Base-by-base conservation (phyloP, 1,284 basidiomycete genomes). In the Puccinia coronata region DNA sequence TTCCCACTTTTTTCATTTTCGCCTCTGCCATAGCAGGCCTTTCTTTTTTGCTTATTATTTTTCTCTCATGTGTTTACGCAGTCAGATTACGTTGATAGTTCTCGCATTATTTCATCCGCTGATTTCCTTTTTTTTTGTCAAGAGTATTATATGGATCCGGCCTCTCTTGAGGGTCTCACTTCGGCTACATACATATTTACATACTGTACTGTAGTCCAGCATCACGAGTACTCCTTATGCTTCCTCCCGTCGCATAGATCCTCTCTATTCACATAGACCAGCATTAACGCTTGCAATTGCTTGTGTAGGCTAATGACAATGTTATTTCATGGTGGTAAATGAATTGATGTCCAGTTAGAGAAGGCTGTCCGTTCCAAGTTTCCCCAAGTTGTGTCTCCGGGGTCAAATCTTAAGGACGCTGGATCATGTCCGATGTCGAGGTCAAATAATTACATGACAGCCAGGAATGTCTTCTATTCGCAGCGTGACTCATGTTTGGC, bases 41-140 rank as follows among this genome's bases (percentile, higher is more conserved):
- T 39, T 9, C 39, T 39, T 36, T 20, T 5, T 47, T 18, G 43
- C 43, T 47, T 63, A 63, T 12, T 41, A n/a, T n/a, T n/a, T n/a
- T n/a, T n/a, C n/a, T 23, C 16, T 39, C 20, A 4, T 63, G 61
- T 63, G 36, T 63, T 63, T 39, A 63, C 61, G 61, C 61, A 63
- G 34, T 63, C 61, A 63, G 36, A 16, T 39, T n/a, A n/a, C n/a
- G n/a, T n/a, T 39, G 31, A 34, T 18, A 23, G 20, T 41, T 36
- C 61, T 18, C 61, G 36, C 36, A 20, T 39, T 63, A 9, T 63
- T 39, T 36, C 61, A 23, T 63, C 18, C 23, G 36, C 39, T 63
- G 20, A 63, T 23, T 39, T 31, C 28, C 28, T 14, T 31, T 59
- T 59, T 59, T 14, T 59, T 59, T 31, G 9, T 28, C 18, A 16